These are phyloP conservation scores for Globisporangium paddicum DNA, from an alignment of 352 stramenopile genomes.

Conservation along the genomic window DNA sequence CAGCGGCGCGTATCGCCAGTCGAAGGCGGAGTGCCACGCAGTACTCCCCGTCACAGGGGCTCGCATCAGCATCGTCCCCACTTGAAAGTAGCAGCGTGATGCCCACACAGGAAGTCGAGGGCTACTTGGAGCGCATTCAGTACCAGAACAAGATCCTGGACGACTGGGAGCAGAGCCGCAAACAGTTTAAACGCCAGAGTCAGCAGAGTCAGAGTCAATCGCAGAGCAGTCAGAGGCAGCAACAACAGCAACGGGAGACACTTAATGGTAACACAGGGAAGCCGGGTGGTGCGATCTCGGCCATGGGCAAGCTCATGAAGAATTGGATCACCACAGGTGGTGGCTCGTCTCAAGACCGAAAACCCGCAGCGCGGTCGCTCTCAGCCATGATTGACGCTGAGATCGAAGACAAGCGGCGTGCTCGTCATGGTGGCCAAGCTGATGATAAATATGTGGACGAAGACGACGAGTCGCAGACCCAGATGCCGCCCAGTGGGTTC, in stretches of 20 bases:
- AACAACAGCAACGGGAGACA: conserved; percentile 9
- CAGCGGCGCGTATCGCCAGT: neutral
- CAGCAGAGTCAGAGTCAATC: neutral
- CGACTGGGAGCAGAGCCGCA: conserved; percentile 36
- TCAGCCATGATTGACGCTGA: conserved; percentile 1
- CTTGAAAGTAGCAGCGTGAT: conserved; percentile 20
- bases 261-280: neutral
- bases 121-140: conserved; percentile 43
- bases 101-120: conserved; percentile 47
- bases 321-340: conserved; percentile 10
- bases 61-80: neutral
- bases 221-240: neutral
- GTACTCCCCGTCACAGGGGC: conserved; percentile 2
- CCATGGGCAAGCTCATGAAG: conserved; percentile 13
- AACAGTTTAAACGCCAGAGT: neutral
- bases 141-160: conserved; percentile 41
- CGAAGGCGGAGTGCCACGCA: conserved; percentile 5
- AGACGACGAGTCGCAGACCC: conserved; percentile 19
- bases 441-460: conserved; percentile 3
- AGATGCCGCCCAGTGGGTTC: conserved; percentile 10
- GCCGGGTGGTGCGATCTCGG: neutral
- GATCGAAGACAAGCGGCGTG: neutral
- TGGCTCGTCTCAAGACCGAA: neutral
- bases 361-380: conserved; percentile 8
- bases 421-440: neutral